phyloP scores from a whole-genome alignment of 1,139 yeast genomes.

The Yamadazyma aaseri region DNA sequence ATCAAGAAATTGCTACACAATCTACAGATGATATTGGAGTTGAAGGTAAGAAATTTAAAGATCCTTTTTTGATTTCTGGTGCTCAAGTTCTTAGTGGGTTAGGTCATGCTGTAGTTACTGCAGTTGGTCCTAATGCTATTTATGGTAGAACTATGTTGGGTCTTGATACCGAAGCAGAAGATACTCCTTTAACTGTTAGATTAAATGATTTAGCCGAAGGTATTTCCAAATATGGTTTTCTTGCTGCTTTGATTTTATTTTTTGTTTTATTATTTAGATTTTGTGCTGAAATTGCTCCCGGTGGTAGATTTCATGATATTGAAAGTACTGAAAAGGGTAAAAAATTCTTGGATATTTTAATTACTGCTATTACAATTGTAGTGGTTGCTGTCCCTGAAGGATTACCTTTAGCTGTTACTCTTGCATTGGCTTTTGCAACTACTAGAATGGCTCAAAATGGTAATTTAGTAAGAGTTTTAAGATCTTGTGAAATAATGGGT shows the following conservation, averaged over 20 bases:
- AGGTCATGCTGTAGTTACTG: constrained; percentile 83
- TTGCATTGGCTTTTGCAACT: constrained; percentile 96
- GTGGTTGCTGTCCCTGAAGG: constrained; percentile 99
- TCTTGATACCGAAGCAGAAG: constrained; percentile 69
- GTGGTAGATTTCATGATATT: constrained; percentile 41
- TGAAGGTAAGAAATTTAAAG: constrained; percentile 45
- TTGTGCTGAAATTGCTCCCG: constrained; percentile 61
- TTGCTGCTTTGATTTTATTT: constrained; percentile 79
- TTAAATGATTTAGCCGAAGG: constrained; percentile 84
- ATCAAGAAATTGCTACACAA: constrained; percentile 28
- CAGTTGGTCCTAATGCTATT: constrained; percentile 85
- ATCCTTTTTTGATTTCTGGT: constrained; percentile 90
- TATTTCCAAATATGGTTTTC: constrained; percentile 87
- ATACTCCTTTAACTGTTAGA: constrained; percentile 86
- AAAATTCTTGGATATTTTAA: constrained; percentile 77
- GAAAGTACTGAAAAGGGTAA: constrained; percentile 79
- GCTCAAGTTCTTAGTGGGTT: constrained; percentile 82
- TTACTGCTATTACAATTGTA: constrained; percentile 86
- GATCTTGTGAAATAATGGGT: constrained; percentile 98
- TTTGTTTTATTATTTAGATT: constrained; percentile 76
- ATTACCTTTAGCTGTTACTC: constrained; percentile 90
- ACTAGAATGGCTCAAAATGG: constrained; percentile 97
- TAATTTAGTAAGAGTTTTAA: constrained; percentile 88
- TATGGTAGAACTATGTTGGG: constrained; percentile 91
- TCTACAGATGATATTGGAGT: constrained; percentile 49